Base-by-base conservation (phyloP, 1,284 basidiomycete species). In the Cutaneotrichosporon cyanovorans region DNA sequence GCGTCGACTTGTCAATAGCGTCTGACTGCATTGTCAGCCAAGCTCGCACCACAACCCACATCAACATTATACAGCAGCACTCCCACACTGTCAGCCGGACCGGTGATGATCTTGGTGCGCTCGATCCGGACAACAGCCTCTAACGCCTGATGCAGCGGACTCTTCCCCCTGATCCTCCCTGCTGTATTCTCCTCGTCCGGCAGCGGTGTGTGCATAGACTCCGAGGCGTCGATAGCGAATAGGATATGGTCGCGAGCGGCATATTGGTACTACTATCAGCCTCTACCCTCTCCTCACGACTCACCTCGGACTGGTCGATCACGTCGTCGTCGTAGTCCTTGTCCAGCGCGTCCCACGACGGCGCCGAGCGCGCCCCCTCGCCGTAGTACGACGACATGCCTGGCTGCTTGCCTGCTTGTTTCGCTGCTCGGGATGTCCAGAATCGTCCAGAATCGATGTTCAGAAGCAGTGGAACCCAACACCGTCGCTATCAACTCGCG, bases 181-280 rank as follows among this genome's bases (percentile, higher is more conserved):
- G 41, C 61, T 10, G 53, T 50, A 37, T 62, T 66, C 34, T 40
- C 42, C 40, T 45, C 79, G 23, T 85, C 80, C 19, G 64, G 54
- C 30, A 76, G 74, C 12, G 84, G 77, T 23, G 74, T 77, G 33
- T 87, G 83, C 91, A 97, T 97, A 12, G 87, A 85, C 34, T 79
- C 74, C 0, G 90, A 92, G 48, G 87, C 88, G 68, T 98, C 92
- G 50, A 97, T 89, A 62, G 85, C 87, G 73, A 96, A 95, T 15
- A 96, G 73, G 41, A 92, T 82, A 34, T 89, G 85, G 62, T 92
- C 88, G 51, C 79, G 78, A 53, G 81, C 81, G 32, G 80, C 80
- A 55, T 87, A 84, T 53, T 81, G 79, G 47, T 78, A 77, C 85
- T 89, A 56, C 32, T 2, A 20, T 44, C 36, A 37, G 34, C 25